Percentiles rank a stretch among this genome's conserved stretches.
phyloP scores from a whole-genome alignment of 768 basidiomycete genomes.

The Mycena amicta region DNA sequence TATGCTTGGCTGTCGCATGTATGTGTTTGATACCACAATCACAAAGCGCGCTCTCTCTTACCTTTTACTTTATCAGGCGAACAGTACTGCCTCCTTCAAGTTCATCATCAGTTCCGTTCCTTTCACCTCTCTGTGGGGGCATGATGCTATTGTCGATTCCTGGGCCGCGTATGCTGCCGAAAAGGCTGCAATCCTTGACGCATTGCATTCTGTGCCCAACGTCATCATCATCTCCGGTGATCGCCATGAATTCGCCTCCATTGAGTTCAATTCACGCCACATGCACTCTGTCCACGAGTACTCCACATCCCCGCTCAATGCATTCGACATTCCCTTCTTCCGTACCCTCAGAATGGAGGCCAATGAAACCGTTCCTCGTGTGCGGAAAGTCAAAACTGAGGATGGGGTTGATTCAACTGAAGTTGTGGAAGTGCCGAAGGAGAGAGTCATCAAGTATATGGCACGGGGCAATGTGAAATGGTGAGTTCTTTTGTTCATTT shows the following conservation, averaged over 20 bases:
- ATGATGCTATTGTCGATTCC: slow-evolving; percentile 63
- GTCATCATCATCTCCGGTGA: slow-evolving; percentile 73
- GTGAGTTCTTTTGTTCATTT: slow-evolving; percentile 30
- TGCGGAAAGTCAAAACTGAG: slow-evolving; percentile 28
- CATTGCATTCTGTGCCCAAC: slow-evolving; percentile 69
- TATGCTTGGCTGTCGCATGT: slow-evolving; percentile 65
- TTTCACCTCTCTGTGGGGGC: slow-evolving; percentile 71
- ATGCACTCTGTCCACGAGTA: slow-evolving; percentile 58
- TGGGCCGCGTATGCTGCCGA: slow-evolving; percentile 70
- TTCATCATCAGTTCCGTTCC: slow-evolving; percentile 77
- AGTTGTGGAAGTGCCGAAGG: slow-evolving; percentile 48
- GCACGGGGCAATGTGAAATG: slow-evolving; percentile 70
- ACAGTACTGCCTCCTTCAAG: slow-evolving; percentile 73
- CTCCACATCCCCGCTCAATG: slow-evolving; percentile 70
- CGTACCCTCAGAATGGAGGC: slow-evolving; percentile 53
- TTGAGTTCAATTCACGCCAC: slow-evolving; percentile 53
- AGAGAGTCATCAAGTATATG: slow-evolving; percentile 60
- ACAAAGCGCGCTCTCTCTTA: background rate
- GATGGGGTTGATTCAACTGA: slow-evolving; percentile 25
- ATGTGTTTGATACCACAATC: slow-evolving; percentile 7
- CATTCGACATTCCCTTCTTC: slow-evolving; percentile 67
- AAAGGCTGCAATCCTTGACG: slow-evolving; percentile 56
- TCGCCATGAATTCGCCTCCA: slow-evolving; percentile 77
- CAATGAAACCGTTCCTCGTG: slow-evolving; percentile 42
- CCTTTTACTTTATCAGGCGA: slow-evolving; percentile 44